These are phyloP conservation scores for Mangifera indica DNA, from an alignment of 345 rosid species.

Conservation along the genomic window DNA sequence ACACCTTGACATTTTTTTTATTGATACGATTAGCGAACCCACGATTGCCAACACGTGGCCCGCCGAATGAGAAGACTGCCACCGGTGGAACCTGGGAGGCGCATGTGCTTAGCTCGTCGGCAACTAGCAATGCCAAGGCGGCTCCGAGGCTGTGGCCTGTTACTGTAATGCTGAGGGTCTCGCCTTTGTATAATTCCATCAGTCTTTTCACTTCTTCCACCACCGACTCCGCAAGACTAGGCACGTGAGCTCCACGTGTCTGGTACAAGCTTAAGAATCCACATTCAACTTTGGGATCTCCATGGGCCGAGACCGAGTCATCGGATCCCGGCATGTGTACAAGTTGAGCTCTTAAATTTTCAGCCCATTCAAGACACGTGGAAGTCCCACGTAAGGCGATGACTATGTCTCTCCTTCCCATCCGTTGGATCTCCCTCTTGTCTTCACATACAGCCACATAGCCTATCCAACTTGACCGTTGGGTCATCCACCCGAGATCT, in stretches of 20 bases:
- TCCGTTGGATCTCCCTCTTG: conserved; percentile 73
- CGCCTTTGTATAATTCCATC: conserved; percentile 56
- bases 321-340: conserved; percentile 34
- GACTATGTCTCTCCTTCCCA: conserved; percentile 91
- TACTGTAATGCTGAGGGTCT: conserved; percentile 72
- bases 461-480: conserved; percentile 90
- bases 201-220: conserved; percentile 52
- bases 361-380: conserved; percentile 96
- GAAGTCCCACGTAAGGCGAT: conserved; percentile 92
- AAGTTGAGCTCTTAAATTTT: conserved; percentile 66
- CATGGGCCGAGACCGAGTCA: conserved; percentile 16
- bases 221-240: conserved; percentile 59
- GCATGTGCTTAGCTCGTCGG: conserved; percentile 58
- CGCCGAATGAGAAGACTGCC: conserved; percentile 87
- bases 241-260: conserved; percentile 48
- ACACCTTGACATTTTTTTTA: conserved; percentile 57
- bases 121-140: conserved; percentile 74
- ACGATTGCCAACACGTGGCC: conserved; percentile 81
- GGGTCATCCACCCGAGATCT: conserved; percentile 91
- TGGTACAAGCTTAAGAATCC: conserved; percentile 78
- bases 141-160: conserved; percentile 98
- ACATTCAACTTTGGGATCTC: conserved; percentile 65
- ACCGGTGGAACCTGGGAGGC: conserved; percentile 48
- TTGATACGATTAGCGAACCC: conserved; percentile 46
- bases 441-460: conserved; percentile 93